These are phyloP conservation scores for Hymenoscyphus infarciens DNA, from an alignment of 2,329 filamentous ascomycete genomes.

Conservation along the genomic window DNA sequence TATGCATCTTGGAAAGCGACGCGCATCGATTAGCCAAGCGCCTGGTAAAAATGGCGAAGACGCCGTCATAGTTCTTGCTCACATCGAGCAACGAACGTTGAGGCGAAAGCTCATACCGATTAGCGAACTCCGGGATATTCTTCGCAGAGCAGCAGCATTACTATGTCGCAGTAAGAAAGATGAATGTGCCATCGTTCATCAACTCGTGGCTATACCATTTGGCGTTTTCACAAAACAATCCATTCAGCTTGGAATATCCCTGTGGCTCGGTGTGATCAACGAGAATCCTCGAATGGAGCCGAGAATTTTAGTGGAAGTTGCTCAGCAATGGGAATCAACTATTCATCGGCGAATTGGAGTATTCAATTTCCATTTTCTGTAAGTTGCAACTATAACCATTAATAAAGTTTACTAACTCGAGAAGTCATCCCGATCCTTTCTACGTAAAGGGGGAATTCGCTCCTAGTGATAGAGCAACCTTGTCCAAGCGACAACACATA, in stretches of 20 bases:
- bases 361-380: slow-evolving; percentile 70
- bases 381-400: slow-evolving; percentile 34
- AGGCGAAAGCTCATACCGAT: slow-evolving; percentile 68
- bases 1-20: slow-evolving; percentile 53
- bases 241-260: slow-evolving; percentile 88
- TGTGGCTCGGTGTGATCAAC: slow-evolving; percentile 96
- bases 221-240: slow-evolving; percentile 90
- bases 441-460: slow-evolving; percentile 89
- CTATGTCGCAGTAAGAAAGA: slow-evolving; percentile 75
- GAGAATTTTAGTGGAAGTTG: slow-evolving; percentile 79
- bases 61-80: slow-evolving; percentile 62
- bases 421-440: slow-evolving; percentile 77
- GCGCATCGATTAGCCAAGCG: slow-evolving; percentile 38
- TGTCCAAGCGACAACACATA: slow-evolving; percentile 72
- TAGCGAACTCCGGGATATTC: slow-evolving; percentile 72
- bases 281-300: slow-evolving; percentile 89
- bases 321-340: slow-evolving; percentile 85
- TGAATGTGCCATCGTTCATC: slow-evolving; percentile 75
- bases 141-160: slow-evolving; percentile 80
- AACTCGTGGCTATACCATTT: slow-evolving; percentile 91
- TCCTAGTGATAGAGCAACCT: slow-evolving; percentile 74
- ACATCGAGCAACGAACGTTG: slow-evolving; percentile 68
- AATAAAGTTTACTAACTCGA: slow-evolving; percentile 32
- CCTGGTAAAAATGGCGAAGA: slow-evolving; percentile 53
- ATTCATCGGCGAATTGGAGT: slow-evolving; percentile 75